Evolutionary conservation across 805 yeast genomes (phyloP).

Genomic region (Metschnikowia baotianmanensis): DNA sequence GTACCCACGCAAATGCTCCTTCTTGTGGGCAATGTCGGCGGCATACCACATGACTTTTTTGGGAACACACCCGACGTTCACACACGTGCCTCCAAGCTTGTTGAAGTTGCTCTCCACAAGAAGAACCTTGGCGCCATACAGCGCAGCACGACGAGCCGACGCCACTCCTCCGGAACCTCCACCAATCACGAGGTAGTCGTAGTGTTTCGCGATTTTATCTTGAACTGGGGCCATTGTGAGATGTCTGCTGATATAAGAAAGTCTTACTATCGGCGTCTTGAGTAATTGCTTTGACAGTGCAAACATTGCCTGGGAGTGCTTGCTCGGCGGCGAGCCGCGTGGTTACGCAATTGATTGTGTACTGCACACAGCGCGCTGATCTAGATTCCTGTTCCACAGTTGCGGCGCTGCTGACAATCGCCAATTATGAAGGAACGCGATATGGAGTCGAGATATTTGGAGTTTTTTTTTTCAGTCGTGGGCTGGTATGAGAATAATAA

Average conservation of each 20-base stretch:
- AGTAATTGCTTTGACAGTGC: constrained; percentile 10
- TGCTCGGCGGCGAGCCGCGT: neutral
- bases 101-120: constrained; percentile 70
- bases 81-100: constrained; percentile 95
- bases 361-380: constrained; percentile 4
- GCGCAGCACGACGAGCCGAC: constrained; percentile 95
- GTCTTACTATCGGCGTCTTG: constrained; percentile 14
- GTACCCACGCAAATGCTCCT: constrained; percentile 74
- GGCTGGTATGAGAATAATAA: too few species aligned
- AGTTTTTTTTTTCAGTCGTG: too few species aligned
- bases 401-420: neutral
- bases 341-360: neutral
- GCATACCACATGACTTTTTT: constrained; percentile 99
- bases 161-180: constrained; percentile 99
- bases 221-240: constrained; percentile 54
- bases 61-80: constrained; percentile 98
- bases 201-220: constrained; percentile 47
- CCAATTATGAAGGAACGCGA: too few species aligned
- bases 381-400: neutral
- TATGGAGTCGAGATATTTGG: neutral
- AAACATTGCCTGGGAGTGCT: constrained; percentile 7
- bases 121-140: constrained; percentile 84
- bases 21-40: constrained; percentile 77
- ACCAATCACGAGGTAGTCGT: constrained; percentile 92
- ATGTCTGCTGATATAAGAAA: constrained; percentile 29